Conservation (phyloP, 2,329 filamentous ascomycete species). For the Periglandula ipomoeae region DNA sequence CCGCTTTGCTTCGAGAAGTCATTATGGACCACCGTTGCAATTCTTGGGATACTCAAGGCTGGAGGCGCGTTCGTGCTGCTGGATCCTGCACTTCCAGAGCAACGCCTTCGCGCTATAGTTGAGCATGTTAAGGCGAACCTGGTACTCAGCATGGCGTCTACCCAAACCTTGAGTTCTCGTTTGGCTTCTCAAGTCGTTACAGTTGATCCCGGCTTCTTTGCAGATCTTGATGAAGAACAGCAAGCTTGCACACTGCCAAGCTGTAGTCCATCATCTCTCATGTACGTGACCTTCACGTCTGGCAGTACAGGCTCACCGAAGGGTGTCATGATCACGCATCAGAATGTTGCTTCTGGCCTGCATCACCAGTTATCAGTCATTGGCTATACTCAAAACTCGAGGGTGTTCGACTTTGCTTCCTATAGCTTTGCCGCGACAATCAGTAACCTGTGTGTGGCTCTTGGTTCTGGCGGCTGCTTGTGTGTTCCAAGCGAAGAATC, state of each 20-base stretch:
- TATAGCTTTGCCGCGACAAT: slow-evolving; percentile 5
- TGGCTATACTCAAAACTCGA: not conserved
- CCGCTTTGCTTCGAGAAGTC: slow-evolving; percentile 44
- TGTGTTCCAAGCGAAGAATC: not conserved
- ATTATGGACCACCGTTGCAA: slow-evolving; percentile 34
- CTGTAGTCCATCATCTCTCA: not conserved
- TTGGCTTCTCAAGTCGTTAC: too few species aligned
- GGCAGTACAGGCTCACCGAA: slow-evolving; percentile 13
- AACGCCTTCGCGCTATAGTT: slow-evolving; percentile 34
- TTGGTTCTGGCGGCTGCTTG: not conserved
- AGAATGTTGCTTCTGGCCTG: slow-evolving; percentile 1
- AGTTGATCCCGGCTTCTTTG: too few species aligned
- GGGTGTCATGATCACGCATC: slow-evolving; percentile 10
- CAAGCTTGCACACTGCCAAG: too few species aligned
- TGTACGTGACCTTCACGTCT: slow-evolving; percentile 10
- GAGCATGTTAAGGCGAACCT: slow-evolving; percentile 20
- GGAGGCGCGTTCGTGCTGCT: slow-evolving; percentile 38
- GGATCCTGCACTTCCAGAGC: slow-evolving; percentile 36
- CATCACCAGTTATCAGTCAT: not conserved
- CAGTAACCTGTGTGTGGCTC: not conserved
- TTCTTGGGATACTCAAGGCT: slow-evolving; percentile 38
- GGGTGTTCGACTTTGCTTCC: slow-evolving; percentile 3
- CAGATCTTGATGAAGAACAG: not conserved
- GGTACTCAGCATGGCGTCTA: too few species aligned
- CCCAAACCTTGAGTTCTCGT: not conserved